phyloP scores from a whole-genome alignment of 345 rosid species.

The Acer yangbiense region DNA sequence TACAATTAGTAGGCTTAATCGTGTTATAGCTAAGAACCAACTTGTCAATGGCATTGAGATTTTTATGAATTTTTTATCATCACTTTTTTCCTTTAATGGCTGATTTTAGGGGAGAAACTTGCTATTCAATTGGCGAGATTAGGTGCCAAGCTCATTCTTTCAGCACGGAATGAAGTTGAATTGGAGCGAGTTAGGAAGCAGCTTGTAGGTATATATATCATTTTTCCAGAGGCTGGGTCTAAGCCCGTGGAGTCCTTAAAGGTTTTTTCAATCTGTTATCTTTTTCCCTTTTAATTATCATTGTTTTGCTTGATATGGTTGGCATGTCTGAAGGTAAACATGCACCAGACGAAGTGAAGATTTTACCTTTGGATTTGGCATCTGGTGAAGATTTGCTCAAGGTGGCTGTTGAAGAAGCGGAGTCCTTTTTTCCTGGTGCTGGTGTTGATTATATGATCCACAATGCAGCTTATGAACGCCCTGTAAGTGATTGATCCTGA shows the following conservation, averaged over 20 bases:
- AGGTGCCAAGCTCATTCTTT: constrained; percentile 92
- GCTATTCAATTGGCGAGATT: constrained; percentile 81
- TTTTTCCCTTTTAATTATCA: background rate
- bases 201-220: constrained; percentile 69
- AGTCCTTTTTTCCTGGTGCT: constrained; percentile 58
- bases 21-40: background rate
- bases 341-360: constrained; percentile 67
- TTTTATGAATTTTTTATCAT: background rate
- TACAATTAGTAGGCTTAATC: background rate
- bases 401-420: constrained; percentile 74
- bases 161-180: constrained; percentile 78
- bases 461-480: constrained; percentile 95
- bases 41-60: background rate
- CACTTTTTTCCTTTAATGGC: constrained; percentile 10
- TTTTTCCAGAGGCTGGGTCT: background rate
- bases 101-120: constrained; percentile 70
- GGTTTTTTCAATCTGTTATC: background rate
- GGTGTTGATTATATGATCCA: constrained; percentile 90
- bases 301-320: constrained; percentile 8
- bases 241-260: background rate
- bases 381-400: constrained; percentile 70
- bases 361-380: constrained; percentile 86
- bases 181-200: constrained; percentile 69
- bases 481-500: constrained; percentile 49
- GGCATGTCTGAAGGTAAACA: constrained; percentile 60